Evolutionary conservation across 1,284 basidiomycete genomes (phyloP).

Genomic region (Fomitiporia mediterranea): DNA sequence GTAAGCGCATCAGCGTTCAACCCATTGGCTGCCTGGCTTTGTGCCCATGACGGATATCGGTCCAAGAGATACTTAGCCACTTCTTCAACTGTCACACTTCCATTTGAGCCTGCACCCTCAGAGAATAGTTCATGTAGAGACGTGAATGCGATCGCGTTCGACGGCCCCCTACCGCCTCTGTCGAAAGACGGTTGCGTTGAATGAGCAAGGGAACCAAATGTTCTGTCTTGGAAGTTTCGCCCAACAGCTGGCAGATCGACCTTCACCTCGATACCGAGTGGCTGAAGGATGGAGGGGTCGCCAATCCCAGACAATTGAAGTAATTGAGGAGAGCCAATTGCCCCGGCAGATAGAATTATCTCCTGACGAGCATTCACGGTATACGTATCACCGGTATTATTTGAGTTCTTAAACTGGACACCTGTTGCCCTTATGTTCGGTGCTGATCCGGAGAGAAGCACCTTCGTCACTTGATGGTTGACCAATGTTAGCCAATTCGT

Average conservation of each 20-base stretch:
- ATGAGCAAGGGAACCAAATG: conserved; percentile 37
- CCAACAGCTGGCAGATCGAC: conserved; percentile 40
- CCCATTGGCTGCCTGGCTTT: conserved; percentile 36
- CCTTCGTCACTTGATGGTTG: conserved; percentile 28
- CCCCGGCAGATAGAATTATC: conserved; percentile 33
- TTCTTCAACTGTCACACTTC: conserved; percentile 7
- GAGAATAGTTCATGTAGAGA: conserved; percentile 44
- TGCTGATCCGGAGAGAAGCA: conserved; percentile 21
- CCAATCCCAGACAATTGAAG: conserved; percentile 45
- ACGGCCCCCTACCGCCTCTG: conserved; percentile 35
- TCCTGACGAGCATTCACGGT: conserved; percentile 26
- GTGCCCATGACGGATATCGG: conserved; percentile 36
- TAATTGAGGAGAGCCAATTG: conserved; percentile 35
- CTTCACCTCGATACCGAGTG: conserved; percentile 37
- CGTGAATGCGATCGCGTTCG: conserved; percentile 42
- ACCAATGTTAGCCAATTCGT: conserved; percentile 35
- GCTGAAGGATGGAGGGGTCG: conserved; percentile 34
- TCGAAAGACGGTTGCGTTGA: conserved; percentile 31
- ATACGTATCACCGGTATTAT: conserved; percentile 18
- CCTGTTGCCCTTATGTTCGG: conserved; percentile 20
- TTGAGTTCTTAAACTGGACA: conserved; percentile 21
- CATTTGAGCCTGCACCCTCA: conserved; percentile 25
- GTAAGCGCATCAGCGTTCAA: conserved; percentile 37
- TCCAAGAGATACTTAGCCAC: conserved; percentile 32
- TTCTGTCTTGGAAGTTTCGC: conserved; percentile 45